These are phyloP conservation scores for Kickxella alabastrina DNA, from an alignment of 192 early-diverging fungal species.

Conservation along the genomic window DNA sequence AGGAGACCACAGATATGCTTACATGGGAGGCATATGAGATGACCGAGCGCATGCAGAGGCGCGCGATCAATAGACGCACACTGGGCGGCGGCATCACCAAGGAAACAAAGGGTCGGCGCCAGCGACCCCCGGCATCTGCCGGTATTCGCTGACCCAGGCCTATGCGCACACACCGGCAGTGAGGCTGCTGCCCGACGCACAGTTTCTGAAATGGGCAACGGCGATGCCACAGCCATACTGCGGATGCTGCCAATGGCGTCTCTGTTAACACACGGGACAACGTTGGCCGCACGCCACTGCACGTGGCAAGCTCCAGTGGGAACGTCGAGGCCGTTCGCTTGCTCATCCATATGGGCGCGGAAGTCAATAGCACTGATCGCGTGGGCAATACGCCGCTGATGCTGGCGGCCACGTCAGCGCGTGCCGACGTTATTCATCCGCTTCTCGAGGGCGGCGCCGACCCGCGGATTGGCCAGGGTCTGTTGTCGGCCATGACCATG, in stretches of 20 bases:
- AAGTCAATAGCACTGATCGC: constrained; percentile 22
- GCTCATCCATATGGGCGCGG: constrained; percentile 40
- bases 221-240: constrained; percentile 22
- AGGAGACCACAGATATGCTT: not conserved
- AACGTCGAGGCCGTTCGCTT: constrained; percentile 23
- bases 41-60: constrained; percentile 4
- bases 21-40: constrained; percentile 1
- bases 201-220: constrained; percentile 28
- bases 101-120: not conserved
- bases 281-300: constrained; percentile 36
- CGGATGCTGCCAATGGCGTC: constrained; percentile 15
- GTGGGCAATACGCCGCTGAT: constrained; percentile 49
- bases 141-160: constrained; percentile 7
- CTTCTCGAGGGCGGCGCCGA: constrained; percentile 43
- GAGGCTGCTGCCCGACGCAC: constrained; percentile 5
- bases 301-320: constrained; percentile 33
- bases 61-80: constrained; percentile 2
- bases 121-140: not conserved
- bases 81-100: constrained; percentile 1
- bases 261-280: constrained; percentile 18
- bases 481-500: constrained; percentile 37
- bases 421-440: constrained; percentile 20
- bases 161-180: constrained; percentile 8
- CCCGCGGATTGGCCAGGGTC: constrained; percentile 26
- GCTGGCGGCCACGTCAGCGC: constrained; percentile 32